Evolutionary conservation across 805 yeast species (phyloP).

Genomic region (Grigorovia humatica): DNA sequence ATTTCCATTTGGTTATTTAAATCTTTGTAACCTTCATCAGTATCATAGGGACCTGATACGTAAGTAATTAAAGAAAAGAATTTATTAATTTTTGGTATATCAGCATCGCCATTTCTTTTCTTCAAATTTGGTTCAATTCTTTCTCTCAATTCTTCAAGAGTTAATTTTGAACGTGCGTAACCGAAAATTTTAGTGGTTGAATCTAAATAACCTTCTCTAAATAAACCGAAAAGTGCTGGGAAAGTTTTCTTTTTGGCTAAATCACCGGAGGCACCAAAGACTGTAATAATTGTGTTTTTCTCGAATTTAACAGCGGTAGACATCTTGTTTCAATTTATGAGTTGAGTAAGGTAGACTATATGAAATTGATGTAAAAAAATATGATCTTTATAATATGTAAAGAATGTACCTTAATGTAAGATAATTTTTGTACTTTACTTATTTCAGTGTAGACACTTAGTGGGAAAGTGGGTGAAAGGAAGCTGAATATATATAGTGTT

Average conservation of each 20-base stretch:
- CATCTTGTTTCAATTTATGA: neutral
- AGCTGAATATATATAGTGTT: neutral
- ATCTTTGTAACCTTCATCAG: conserved; percentile 57
- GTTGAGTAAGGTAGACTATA: too few relatives aligned
- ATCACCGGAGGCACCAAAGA: conserved; percentile 93
- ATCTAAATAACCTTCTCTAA: conserved; percentile 69
- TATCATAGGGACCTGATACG: conserved; percentile 70
- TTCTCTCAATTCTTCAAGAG: conserved; percentile 53
- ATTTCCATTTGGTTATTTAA: conserved; percentile 46
- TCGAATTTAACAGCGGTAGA: conserved; percentile 34
- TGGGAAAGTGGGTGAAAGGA: too few relatives aligned
- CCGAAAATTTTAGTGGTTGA: conserved; percentile 67
- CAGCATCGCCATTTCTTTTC: conserved; percentile 36
- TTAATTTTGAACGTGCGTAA: conserved; percentile 77
- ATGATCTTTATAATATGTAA: too few relatives aligned
- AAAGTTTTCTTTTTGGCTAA: conserved; percentile 91
- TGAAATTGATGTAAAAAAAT: too few relatives aligned
- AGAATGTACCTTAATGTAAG: too few relatives aligned
- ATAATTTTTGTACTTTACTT: too few relatives aligned
- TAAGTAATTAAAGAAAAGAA: conserved; percentile 62
- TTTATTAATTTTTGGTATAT: conserved; percentile 38
- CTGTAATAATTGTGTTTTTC: conserved; percentile 61
- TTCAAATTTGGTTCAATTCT: conserved; percentile 58
- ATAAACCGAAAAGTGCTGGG: conserved; percentile 73
- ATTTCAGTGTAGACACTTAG: too few relatives aligned